Base-by-base conservation (phyloP, 1,139 yeast species). In the Sporopachydermia cereana region DNA sequence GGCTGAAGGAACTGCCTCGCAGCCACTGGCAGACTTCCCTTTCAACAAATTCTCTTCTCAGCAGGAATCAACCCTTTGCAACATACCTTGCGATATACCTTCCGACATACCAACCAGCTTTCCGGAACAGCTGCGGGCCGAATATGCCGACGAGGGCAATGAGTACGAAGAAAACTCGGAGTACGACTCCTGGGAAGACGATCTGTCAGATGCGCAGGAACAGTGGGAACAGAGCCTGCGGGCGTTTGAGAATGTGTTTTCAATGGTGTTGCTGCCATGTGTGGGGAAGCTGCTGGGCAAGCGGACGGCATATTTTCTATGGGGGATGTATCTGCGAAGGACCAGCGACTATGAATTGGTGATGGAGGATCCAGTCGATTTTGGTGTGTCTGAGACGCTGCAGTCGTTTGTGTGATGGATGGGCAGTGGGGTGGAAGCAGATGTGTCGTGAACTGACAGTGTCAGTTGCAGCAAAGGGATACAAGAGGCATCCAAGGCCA, bases 81-180 rank as follows among this genome's bases (percentile, higher is more conserved):
- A n/a, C n/a, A n/a, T n/a, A n/a, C n/a, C n/a, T n/a, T n/a, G n/a
- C n/a, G n/a, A n/a, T n/a, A n/a, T n/a, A n/a, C n/a, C n/a, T n/a
- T n/a, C n/a, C n/a, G n/a, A n/a, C n/a, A n/a, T n/a, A n/a, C n/a
- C n/a, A n/a, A n/a, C n/a, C n/a, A n/a, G n/a, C n/a, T n/a, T n/a
- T 25, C 14, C 29, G 29, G 29, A 25, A 25, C 12, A 25, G 14
- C 14, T 25, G 12, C 12, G 14, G 12, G 7, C 7, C 29, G 29
- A 25, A 7, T 36, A 41, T 20, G n/a, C 45, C 4, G 29, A 44
- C 3, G 42, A 47, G 14, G 34, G 41, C 3, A 46, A 50, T 5
- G 44, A 31, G 17, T 52, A 48, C 1, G 24, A 36, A 1, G 56
- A 55, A 25, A 47, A 46, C 4, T 49, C 48, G 14, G 29, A 25